Conservation (phyloP, 1,284 basidiomycete species). For the Tremellales sp. region DNA sequence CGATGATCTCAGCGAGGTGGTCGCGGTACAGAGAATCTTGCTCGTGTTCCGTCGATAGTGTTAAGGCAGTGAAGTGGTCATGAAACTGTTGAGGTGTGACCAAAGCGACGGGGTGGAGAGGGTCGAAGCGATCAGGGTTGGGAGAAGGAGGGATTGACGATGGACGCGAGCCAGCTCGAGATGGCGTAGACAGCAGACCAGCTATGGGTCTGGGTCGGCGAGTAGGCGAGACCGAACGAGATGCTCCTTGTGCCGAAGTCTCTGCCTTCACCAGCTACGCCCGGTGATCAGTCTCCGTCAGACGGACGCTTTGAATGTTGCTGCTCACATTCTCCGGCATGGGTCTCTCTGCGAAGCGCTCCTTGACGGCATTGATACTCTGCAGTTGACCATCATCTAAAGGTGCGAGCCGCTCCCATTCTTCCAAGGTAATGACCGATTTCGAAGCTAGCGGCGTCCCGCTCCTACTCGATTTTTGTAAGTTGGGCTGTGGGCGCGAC, state of each 20-base stretch:
- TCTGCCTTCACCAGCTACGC: slow-evolving; percentile 21
- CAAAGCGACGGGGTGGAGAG: slow-evolving; percentile 55
- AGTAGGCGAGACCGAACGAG: slow-evolving; percentile 3
- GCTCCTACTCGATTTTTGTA: slow-evolving; percentile 9
- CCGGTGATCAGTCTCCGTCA: not conserved
- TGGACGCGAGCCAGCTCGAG: slow-evolving; percentile 9
- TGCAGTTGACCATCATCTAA: slow-evolving; percentile 64
- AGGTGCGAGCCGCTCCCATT: slow-evolving; percentile 81
- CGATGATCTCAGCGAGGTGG: slow-evolving; percentile 68
- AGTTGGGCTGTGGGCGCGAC: slow-evolving; percentile 4
- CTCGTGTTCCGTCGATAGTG: slow-evolving; percentile 79
- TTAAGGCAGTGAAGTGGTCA: slow-evolving; percentile 85
- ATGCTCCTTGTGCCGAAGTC: slow-evolving; percentile 18
- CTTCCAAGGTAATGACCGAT: slow-evolving; percentile 58
- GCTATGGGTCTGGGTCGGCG: slow-evolving; percentile 50
- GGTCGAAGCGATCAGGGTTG: slow-evolving; percentile 24
- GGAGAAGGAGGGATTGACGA: slow-evolving; percentile 13
- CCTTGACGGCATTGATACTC: slow-evolving; percentile 63
- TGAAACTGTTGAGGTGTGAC: slow-evolving; percentile 88
- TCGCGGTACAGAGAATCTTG: slow-evolving; percentile 85
- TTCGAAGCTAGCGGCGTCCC: slow-evolving; percentile 18
- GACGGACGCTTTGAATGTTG: not conserved
- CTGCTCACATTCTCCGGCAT: slow-evolving; percentile 69
- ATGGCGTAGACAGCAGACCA: not conserved
- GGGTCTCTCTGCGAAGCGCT: slow-evolving; percentile 59